phyloP scores from a whole-genome alignment of 2,329 filamentous ascomycete genomes.

The Aphanocladium album region DNA sequence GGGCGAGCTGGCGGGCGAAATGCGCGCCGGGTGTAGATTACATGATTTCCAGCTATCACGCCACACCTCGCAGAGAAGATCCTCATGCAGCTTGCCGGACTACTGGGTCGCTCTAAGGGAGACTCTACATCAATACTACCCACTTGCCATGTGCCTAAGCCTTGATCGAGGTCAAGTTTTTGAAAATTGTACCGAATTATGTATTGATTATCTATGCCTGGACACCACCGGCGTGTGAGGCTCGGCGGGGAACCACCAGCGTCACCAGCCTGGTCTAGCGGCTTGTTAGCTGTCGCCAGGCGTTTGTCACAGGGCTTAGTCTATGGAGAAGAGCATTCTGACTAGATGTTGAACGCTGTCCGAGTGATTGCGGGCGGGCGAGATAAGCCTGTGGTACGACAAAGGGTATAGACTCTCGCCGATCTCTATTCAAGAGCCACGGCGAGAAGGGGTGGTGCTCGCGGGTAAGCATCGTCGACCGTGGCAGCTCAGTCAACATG shows the following conservation, averaged over 20 bases:
- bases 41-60: not conserved
- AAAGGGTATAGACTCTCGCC: not conserved
- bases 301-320: not conserved
- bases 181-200: no score
- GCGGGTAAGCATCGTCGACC: no score
- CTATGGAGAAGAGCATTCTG: no score
- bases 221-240: no score
- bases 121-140: not conserved
- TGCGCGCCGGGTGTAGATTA: not conserved
- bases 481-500: no score
- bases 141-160: conserved; percentile 4
- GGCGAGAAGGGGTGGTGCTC: not conserved
- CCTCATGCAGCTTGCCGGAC: not conserved
- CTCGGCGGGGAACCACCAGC: not conserved
- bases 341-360: no score
- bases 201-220: no score
- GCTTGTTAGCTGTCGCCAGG: not conserved
- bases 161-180: no score
- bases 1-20: not conserved
- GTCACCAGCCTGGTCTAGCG: not conserved
- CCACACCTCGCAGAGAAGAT: not conserved
- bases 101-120: not conserved
- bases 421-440: not conserved
- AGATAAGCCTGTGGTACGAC: not conserved
- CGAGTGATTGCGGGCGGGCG: no score